Conservation (phyloP, 768 basidiomycete genomes). For the Termitomyces sp. region DNA sequence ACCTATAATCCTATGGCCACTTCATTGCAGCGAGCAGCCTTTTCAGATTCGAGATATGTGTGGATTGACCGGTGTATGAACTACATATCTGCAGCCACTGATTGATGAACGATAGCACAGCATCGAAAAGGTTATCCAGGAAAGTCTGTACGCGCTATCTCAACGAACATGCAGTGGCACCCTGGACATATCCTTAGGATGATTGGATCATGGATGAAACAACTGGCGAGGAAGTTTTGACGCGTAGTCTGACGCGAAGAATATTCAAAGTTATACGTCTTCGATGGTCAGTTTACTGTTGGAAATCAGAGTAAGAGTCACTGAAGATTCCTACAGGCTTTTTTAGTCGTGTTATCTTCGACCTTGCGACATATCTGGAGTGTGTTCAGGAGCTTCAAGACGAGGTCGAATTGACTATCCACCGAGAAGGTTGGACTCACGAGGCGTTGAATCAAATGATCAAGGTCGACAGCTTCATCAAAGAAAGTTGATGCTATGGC, state of each 20-base stretch:
- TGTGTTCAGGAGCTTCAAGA: slow-evolving; percentile 32
- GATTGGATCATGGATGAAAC: slow-evolving; percentile 44
- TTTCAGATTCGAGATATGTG: slow-evolving; percentile 8
- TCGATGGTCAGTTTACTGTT: slow-evolving; percentile 19
- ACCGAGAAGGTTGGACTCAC: slow-evolving; percentile 31
- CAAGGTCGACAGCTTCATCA: slow-evolving; percentile 40
- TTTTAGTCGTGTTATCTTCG: slow-evolving; percentile 32
- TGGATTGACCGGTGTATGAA: too few species aligned
- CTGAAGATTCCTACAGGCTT: slow-evolving; percentile 24
- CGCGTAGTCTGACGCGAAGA: slow-evolving; percentile 24
- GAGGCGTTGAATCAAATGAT: slow-evolving; percentile 30
- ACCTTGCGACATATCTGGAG: slow-evolving; percentile 30
- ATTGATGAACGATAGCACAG: slow-evolving; percentile 16
- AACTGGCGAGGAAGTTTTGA: slow-evolving; percentile 22
- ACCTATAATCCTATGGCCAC: too few species aligned
- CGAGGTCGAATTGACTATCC: slow-evolving; percentile 34
- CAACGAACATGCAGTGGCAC: too few species aligned
- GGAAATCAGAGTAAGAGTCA: too few species aligned
- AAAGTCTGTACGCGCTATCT: slow-evolving; percentile 20
- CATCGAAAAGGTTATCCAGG: slow-evolving; percentile 25
- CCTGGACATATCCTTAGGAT: slow-evolving; percentile 24
- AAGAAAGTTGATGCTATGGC: slow-evolving; percentile 33
- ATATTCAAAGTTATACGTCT: slow-evolving; percentile 34
- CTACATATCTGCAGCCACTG: slow-evolving; percentile 9
- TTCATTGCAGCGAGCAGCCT: slow-evolving; percentile 8